Evolutionary conservation across 2,329 filamentous ascomycete genomes (phyloP).

Genomic region (Aspergillus cejpii): DNA sequence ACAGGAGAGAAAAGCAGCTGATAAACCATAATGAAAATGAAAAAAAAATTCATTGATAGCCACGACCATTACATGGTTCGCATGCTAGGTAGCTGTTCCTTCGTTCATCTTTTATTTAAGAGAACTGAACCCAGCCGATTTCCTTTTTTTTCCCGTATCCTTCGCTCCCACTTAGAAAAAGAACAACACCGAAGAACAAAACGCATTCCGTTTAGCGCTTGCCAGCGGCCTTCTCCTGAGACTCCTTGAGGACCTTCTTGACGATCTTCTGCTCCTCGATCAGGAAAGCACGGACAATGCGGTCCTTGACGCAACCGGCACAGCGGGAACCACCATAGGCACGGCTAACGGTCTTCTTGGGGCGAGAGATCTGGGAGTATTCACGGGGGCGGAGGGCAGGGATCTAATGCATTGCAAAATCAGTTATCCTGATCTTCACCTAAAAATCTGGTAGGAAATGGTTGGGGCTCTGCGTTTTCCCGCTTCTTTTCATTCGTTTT

Average conservation of each 20-base stretch:
- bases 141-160: conserved; percentile 34
- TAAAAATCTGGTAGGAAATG: neutral
- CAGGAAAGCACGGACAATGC: conserved; percentile 95
- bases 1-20: conserved; percentile 15
- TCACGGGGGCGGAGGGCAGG: conserved; percentile 97
- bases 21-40: conserved; percentile 26
- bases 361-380: conserved; percentile 93
- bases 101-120: conserved; percentile 30
- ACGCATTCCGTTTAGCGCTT: conserved; percentile 39
- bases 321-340: conserved; percentile 98
- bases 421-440: conserved; percentile 8
- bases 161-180: conserved; percentile 33
- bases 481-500: conserved; percentile 4
- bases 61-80: conserved; percentile 23
- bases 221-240: conserved; percentile 60
- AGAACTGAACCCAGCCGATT: conserved; percentile 31
- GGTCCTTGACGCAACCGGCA: conserved; percentile 96
- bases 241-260: conserved; percentile 99
- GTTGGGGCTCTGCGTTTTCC: conserved; percentile 8
- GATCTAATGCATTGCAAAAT: conserved; percentile 50
- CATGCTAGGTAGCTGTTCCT: conserved; percentile 30
- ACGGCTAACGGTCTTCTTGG: conserved; percentile 98
- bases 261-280: conserved; percentile 99
- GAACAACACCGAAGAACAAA: conserved; percentile 30
- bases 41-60: conserved; percentile 32